phyloP scores from a whole-genome alignment of 192 early-diverging fungal species.

The Gryganskiella cystojenkinii region DNA sequence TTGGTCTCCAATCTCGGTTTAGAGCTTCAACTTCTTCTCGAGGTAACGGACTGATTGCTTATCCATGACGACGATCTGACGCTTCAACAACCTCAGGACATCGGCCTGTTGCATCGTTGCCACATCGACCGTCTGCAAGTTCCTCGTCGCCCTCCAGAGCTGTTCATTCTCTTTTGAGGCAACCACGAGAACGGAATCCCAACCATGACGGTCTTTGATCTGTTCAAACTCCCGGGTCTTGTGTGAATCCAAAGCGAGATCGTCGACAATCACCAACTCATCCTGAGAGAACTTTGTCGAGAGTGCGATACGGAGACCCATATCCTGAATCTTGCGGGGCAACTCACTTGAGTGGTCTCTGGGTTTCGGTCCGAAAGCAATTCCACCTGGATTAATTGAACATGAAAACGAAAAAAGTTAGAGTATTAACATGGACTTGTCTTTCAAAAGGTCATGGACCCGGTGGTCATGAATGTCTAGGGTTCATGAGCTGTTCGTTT shows the following conservation, averaged over 20 bases:
- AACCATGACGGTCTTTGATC: constrained; percentile 55
- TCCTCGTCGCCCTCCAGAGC: constrained; percentile 69
- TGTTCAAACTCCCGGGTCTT: constrained; percentile 65
- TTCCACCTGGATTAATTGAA: constrained; percentile 62
- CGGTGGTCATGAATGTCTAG: not conserved
- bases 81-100: constrained; percentile 74
- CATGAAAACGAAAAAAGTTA: not conserved
- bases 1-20: not conserved
- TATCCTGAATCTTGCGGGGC: constrained; percentile 87
- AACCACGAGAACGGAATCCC: constrained; percentile 58
- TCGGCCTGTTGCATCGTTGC: constrained; percentile 72
- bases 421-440: not conserved
- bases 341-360: constrained; percentile 85
- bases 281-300: constrained; percentile 91
- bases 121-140: constrained; percentile 68
- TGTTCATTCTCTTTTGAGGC: constrained; percentile 53
- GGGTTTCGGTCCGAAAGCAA: constrained; percentile 92
- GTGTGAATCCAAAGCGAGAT: constrained; percentile 61
- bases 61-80: constrained; percentile 75
- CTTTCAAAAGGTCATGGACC: not conserved
- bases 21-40: constrained; percentile 60
- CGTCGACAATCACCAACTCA: constrained; percentile 88
- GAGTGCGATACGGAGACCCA: constrained; percentile 85
- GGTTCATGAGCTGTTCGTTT: no score
- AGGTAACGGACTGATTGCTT: constrained; percentile 70